phyloP scores from a whole-genome alignment of 176 grass and related monocot species.

The Ensete glaucum region DNA sequence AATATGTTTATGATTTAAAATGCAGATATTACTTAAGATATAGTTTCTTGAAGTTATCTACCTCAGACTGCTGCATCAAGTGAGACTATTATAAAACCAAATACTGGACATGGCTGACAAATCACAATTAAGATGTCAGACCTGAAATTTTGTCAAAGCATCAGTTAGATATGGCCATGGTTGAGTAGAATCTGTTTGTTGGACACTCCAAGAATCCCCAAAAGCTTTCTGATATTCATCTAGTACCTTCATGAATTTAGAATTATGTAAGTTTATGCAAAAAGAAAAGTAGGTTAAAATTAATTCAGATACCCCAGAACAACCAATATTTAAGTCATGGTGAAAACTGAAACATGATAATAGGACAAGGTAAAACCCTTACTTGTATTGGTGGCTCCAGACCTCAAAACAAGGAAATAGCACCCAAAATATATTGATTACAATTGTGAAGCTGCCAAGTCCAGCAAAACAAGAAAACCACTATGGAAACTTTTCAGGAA shows the following conservation, averaged over 20 bases:
- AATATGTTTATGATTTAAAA: no score
- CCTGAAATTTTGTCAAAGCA: conserved; percentile 93
- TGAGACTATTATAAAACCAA: conserved; percentile 15
- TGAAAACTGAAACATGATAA: background rate
- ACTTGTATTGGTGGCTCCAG: background rate
- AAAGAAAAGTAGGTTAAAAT: no score
- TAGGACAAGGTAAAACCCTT: background rate
- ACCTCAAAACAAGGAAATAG: background rate
- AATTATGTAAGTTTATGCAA: background rate
- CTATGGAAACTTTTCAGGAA: background rate
- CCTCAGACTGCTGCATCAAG: background rate
- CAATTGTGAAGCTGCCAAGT: background rate
- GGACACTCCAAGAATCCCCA: conserved; percentile 75
- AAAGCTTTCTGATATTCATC: conserved; percentile 98
- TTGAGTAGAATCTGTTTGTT: conserved; percentile 73
- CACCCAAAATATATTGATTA: background rate
- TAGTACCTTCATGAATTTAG: conserved; percentile 53
- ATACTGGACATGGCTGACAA: background rate
- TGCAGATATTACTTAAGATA: no score
- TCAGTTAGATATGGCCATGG: conserved; percentile 74
- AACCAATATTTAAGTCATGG: background rate
- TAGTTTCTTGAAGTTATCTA: background rate
- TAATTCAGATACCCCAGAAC: background rate
- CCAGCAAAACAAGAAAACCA: background rate
- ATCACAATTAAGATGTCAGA: conserved; percentile 15